phyloP scores from a whole-genome alignment of 257 asterid species.

The Leonotis leonurus region DNA sequence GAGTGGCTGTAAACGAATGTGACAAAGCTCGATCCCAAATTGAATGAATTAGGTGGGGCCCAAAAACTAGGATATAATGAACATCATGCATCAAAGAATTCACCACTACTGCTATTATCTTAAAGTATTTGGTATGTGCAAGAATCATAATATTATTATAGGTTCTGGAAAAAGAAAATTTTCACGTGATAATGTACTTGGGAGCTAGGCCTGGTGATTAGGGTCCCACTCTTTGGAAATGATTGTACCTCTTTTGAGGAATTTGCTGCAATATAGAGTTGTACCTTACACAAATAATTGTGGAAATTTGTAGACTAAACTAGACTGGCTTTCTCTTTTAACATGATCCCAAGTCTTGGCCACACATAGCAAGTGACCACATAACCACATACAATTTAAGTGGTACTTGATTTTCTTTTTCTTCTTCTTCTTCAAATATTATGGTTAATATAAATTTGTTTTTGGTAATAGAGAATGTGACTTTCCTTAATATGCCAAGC shows the following conservation, averaged over 20 bases:
- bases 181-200: constrained; percentile 1
- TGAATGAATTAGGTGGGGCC: not conserved
- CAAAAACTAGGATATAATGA: not conserved
- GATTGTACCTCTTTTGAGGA: constrained; percentile 12
- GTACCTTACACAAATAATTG: constrained; percentile 18
- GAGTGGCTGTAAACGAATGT: not conserved
- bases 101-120: not conserved
- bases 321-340: not conserved
- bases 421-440: not conserved
- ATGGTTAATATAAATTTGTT: not conserved
- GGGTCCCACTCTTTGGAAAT: constrained; percentile 9
- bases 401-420: constrained; percentile 3
- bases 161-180: not conserved
- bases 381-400: constrained; percentile 24
- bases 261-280: not conserved
- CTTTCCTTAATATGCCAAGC: constrained; percentile 1
- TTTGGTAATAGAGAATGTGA: constrained; percentile 3
- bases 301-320: not conserved
- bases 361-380: constrained; percentile 16
- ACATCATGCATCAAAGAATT: not conserved
- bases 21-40: not conserved
- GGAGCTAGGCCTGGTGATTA: not conserved
- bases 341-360: constrained; percentile 14
- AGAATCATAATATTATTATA: not conserved
- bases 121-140: not conserved